These are phyloP conservation scores for Eremothecium sinecaudum DNA, from an alignment of 1,139 yeast genomes.

Conservation along the genomic window DNA sequence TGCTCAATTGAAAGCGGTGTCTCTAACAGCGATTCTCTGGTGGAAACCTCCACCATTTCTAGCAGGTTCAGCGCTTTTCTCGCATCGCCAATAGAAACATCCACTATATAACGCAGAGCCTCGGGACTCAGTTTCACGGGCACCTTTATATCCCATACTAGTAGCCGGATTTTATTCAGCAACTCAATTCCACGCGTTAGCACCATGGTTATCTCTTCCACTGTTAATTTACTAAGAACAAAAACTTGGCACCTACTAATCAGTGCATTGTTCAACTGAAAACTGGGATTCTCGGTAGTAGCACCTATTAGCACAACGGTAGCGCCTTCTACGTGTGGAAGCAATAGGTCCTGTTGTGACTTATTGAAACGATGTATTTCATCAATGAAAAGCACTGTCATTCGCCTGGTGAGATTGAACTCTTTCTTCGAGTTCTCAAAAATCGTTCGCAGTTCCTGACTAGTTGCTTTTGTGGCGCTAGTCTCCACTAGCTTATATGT, in stretches of 20 bases:
- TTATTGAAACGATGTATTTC: constrained; percentile 90
- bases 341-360: constrained; percentile 77
- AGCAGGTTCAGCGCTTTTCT: constrained; percentile 70
- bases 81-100: constrained; percentile 82
- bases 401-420: constrained; percentile 50
- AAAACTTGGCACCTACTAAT: constrained; percentile 84
- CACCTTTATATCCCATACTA: constrained; percentile 27
- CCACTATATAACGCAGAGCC: constrained; percentile 60
- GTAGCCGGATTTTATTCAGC: constrained; percentile 49
- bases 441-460: constrained; percentile 59
- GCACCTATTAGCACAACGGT: constrained; percentile 73
- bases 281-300: constrained; percentile 95
- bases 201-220: constrained; percentile 48
- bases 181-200: constrained; percentile 54
- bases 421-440: constrained; percentile 71
- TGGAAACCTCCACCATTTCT: constrained; percentile 43
- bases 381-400: constrained; percentile 77
- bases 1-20: constrained; percentile 12
- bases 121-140: constrained; percentile 46
- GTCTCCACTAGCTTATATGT: constrained; percentile 64
- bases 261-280: constrained; percentile 78
- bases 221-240: constrained; percentile 56
- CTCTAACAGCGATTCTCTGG: constrained; percentile 13
- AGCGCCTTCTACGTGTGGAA: constrained; percentile 66
- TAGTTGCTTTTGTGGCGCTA: constrained; percentile 75